phyloP scores from a whole-genome alignment of 2,329 filamentous ascomycete species.

The Zarea fungicola region DNA sequence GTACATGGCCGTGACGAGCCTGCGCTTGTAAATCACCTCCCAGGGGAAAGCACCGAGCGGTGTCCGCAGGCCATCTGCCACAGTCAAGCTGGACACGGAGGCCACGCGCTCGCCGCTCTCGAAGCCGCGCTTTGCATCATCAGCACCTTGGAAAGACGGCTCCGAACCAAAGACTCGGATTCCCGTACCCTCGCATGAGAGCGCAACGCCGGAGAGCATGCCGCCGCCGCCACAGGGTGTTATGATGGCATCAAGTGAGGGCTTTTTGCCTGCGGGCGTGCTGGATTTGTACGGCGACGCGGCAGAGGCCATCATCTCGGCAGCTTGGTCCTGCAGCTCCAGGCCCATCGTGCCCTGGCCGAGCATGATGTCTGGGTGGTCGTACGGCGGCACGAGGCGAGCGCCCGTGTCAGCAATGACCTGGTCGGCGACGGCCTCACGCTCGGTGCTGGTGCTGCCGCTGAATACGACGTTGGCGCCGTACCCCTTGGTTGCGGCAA shows the following conservation, averaged over 20 bases:
- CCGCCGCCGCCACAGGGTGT: slow-evolving; percentile 85
- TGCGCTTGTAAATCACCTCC: slow-evolving; percentile 61
- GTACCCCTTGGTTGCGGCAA: slow-evolving; percentile 73
- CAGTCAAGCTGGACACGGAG: slow-evolving; percentile 67
- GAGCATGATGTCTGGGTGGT: slow-evolving; percentile 86
- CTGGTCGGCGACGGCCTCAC: slow-evolving; percentile 68
- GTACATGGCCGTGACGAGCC: slow-evolving; percentile 66
- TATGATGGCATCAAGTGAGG: slow-evolving; percentile 63
- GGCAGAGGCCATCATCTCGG: slow-evolving; percentile 39
- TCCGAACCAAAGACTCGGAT: slow-evolving; percentile 83
- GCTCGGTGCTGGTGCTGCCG: slow-evolving; percentile 73
- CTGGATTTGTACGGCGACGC: slow-evolving; percentile 12
- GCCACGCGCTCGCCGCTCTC: slow-evolving; percentile 58
- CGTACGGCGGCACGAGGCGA: slow-evolving; percentile 80
- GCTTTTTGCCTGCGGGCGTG: slow-evolving; percentile 15
- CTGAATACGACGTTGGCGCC: slow-evolving; percentile 76
- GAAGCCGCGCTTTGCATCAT: slow-evolving; percentile 73
- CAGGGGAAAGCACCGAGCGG: slow-evolving; percentile 74
- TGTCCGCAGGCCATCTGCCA: slow-evolving; percentile 85
- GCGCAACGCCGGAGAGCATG: slow-evolving; percentile 76
- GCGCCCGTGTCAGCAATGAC: slow-evolving; percentile 70
- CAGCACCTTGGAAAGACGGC: slow-evolving; percentile 74
- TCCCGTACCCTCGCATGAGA: slow-evolving; percentile 65
- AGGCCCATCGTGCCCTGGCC: slow-evolving; percentile 88
- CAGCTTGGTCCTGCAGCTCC: slow-evolving; percentile 73